These are phyloP conservation scores for Dalbergia oliveri DNA, from an alignment of 306 rosid species.

Conservation along the genomic window DNA sequence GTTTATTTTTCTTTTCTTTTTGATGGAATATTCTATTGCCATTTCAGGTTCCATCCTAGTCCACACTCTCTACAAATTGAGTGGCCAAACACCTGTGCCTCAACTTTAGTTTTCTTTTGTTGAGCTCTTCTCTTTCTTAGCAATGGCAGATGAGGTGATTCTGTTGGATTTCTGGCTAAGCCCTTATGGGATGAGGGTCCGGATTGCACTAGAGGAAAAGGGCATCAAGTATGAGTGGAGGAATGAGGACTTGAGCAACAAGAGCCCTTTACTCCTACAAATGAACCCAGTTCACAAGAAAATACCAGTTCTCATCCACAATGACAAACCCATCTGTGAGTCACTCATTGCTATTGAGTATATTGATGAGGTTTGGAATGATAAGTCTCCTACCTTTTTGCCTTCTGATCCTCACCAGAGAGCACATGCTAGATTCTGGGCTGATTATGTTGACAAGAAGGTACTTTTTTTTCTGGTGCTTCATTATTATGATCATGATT, in stretches of 20 bases:
- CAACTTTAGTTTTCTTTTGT: not conserved
- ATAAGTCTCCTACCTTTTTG: constrained; percentile 29
- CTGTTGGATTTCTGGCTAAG: constrained; percentile 50
- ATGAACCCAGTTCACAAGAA: constrained; percentile 62
- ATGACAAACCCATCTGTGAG: constrained; percentile 62
- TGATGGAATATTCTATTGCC: not conserved
- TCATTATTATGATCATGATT: not conserved
- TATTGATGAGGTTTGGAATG: constrained; percentile 56
- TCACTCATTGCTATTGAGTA: constrained; percentile 54
- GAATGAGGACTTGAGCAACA: constrained; percentile 51
- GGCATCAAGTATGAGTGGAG: constrained; percentile 44
- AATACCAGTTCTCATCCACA: constrained; percentile 64
- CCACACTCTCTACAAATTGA: constrained; percentile 12
- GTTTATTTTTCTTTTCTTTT: too few relatives aligned
- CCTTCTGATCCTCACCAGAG: constrained; percentile 55
- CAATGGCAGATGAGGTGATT: constrained; percentile 44
- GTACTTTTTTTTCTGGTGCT: not conserved
- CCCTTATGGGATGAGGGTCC: constrained; percentile 44
- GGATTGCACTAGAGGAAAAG: constrained; percentile 52
- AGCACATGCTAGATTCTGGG: constrained; percentile 59
- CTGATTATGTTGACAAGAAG: constrained; percentile 54
- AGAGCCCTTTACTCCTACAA: constrained; percentile 59
- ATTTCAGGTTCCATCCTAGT: not conserved
- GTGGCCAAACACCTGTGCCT: not conserved
- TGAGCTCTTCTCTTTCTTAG: not conserved